Base-by-base conservation (phyloP, 23 red algal genomes). In the Gracilariopsis chorda region DNA sequence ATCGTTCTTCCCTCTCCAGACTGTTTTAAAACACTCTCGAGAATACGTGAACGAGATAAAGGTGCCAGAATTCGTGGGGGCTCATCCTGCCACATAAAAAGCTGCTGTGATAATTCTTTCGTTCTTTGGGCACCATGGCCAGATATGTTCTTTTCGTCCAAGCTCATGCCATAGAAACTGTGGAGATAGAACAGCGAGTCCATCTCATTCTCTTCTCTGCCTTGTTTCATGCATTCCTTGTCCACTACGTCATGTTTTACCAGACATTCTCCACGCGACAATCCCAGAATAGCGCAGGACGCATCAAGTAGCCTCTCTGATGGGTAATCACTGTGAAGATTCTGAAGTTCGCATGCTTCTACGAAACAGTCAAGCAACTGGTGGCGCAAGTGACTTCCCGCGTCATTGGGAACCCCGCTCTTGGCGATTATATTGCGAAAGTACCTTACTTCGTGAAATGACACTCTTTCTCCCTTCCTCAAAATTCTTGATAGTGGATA, bases 371-470 rank as follows among this genome's bases (percentile, higher is more conserved):
- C 61, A 21, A 61, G 23, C 33, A 89, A 51, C 17, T 51, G 69
- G 48, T 72, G 17, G 12, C 85, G 68, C 11, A 76, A 29, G 14
- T 37, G 52, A 12, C 47, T 41, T 52, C 70, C 70, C n/a, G 16
- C n/a, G 27, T 45, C 3, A 4, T 89, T 69, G 47, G 64, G 72
- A 30, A 89, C 16, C 4, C 85, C 85, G 56, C 44, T 77, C 47
- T 34, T 65, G 1, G 85, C 69, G 23, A 89, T 78, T 39, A 89
- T 24, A 67, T 76, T 89, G 19, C 70, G 61, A 58, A 77, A 13
- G 33, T 78, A 78, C 27, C 59, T 69, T 1, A 89, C 21, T 47
- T 89, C 85, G 25, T 14, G 3, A 8, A 29, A 19, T 3, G 85
- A 78, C 32, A 48, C n/a, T 4, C n/a, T 44, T 43, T 30, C 53